Evolutionary conservation across 2,329 filamentous ascomycete species (phyloP).

Genomic region (Cytospora paraplurivora): DNA sequence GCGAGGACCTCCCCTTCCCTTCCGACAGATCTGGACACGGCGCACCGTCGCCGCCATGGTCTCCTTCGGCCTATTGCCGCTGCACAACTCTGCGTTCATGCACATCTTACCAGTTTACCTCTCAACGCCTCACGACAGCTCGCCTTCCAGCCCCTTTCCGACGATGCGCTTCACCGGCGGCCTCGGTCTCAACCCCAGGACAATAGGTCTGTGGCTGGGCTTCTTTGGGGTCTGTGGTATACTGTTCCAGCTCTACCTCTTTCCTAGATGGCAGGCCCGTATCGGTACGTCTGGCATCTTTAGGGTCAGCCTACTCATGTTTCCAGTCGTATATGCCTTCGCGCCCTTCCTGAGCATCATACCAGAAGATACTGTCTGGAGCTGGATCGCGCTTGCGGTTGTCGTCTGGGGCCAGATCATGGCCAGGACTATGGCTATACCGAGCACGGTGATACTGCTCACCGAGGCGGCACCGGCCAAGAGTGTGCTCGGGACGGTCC

Average conservation of each 20-base stretch:
- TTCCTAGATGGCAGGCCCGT: constrained; percentile 57
- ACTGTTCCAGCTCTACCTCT: constrained; percentile 62
- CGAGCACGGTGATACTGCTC: constrained; percentile 44
- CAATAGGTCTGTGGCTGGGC: constrained; percentile 49
- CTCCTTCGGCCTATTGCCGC: constrained; percentile 53
- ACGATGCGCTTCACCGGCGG: constrained; percentile 57
- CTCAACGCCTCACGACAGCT: constrained; percentile 51
- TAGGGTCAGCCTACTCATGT: constrained; percentile 58
- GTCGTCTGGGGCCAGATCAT: constrained; percentile 60
- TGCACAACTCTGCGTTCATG: constrained; percentile 63
- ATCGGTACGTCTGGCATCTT: constrained; percentile 64
- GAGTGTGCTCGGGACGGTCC: constrained; percentile 42
- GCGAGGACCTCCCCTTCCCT: constrained; percentile 27
- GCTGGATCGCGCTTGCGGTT: constrained; percentile 42
- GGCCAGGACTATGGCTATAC: constrained; percentile 58
- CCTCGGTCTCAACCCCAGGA: constrained; percentile 45
- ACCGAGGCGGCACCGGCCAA: constrained; percentile 42
- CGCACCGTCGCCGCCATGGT: constrained; percentile 40
- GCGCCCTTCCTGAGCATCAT: constrained; percentile 63
- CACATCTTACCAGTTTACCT: constrained; percentile 65
- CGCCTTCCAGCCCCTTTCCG: background rate
- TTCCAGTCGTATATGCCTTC: constrained; percentile 59
- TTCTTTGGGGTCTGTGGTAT: constrained; percentile 64
- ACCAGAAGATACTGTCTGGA: constrained; percentile 53
- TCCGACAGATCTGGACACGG: constrained; percentile 10